phyloP scores from a whole-genome alignment of 176 grass and related monocot species.

The Calamus simplicifolius region DNA sequence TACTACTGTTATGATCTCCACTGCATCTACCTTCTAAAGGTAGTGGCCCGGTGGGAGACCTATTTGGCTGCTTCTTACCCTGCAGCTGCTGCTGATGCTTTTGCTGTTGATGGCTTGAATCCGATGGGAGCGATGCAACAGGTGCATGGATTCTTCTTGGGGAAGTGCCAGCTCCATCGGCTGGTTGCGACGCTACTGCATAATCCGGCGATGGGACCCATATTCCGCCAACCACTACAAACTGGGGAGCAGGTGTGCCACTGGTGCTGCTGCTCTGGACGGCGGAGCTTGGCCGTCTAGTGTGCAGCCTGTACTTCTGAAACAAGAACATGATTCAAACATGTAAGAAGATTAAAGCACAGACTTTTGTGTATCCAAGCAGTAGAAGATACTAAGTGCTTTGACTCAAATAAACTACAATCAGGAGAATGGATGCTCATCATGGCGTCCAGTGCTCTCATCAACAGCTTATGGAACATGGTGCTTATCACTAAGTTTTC shows the following conservation, averaged over 20 bases:
- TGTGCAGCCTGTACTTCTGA: slow-evolving; percentile 65
- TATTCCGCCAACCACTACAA: slow-evolving; percentile 47
- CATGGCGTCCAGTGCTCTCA: too few species aligned
- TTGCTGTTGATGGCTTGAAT: not conserved
- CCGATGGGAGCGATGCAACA: slow-evolving; percentile 19
- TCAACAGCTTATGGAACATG: too few species aligned
- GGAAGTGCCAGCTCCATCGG: slow-evolving; percentile 3
- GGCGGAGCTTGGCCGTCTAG: slow-evolving; percentile 34
- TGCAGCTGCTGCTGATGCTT: not conserved
- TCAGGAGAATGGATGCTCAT: too few species aligned
- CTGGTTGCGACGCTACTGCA: slow-evolving; percentile 7
- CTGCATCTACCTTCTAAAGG: not conserved
- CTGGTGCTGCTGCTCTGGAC: slow-evolving; percentile 16
- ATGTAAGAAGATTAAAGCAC: too few species aligned
- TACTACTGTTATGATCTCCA: not conserved
- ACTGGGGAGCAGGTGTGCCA: slow-evolving; percentile 15
- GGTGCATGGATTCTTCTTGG: slow-evolving; percentile 26
- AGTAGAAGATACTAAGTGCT: too few species aligned
- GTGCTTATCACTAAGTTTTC: too few species aligned
- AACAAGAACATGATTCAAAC: not conserved
- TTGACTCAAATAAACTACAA: too few species aligned
- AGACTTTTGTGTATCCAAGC: too few species aligned
- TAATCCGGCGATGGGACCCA: slow-evolving; percentile 41
- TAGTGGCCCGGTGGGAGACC: slow-evolving; percentile 11
- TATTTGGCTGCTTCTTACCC: not conserved